phyloP scores from a whole-genome alignment of 1,139 yeast genomes.

The Kurtzmaniella quercitrusa region DNA sequence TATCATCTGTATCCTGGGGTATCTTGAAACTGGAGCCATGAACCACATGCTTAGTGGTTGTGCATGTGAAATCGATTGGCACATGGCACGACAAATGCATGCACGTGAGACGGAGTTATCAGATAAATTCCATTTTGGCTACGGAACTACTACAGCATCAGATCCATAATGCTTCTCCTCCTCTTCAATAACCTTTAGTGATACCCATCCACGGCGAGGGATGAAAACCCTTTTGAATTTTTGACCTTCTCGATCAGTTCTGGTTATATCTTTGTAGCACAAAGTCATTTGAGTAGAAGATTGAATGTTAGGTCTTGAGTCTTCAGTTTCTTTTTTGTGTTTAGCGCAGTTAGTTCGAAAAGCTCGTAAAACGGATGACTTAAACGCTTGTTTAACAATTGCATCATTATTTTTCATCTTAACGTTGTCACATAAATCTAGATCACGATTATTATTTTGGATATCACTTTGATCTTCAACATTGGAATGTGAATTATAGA shows the following conservation, averaged over 20 bases:
- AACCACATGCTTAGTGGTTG: background rate
- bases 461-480: too few relatives aligned
- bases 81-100: background rate
- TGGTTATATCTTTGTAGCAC: slow-evolving; percentile 17
- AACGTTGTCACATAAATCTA: background rate
- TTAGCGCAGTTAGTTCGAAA: background rate
- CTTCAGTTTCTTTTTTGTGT: background rate
- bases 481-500: too few relatives aligned
- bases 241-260: slow-evolving; percentile 26
- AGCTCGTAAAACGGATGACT: background rate
- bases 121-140: too few relatives aligned
- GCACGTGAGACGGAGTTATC: background rate
- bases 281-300: slow-evolving; percentile 8
- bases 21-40: too few relatives aligned
- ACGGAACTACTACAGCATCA: background rate
- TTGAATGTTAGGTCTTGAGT: slow-evolving; percentile 8
- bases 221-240: slow-evolving; percentile 44
- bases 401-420: background rate
- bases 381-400: background rate
- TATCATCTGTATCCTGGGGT: too few relatives aligned
- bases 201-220: slow-evolving; percentile 54
- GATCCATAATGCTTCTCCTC: slow-evolving; percentile 21
- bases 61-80: background rate
- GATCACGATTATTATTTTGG: background rate
- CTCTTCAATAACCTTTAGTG: slow-evolving; percentile 23